Evolutionary conservation across 2,329 filamentous ascomycete species (phyloP).

Genomic region (Neofusicoccum kwambonambiense): DNA sequence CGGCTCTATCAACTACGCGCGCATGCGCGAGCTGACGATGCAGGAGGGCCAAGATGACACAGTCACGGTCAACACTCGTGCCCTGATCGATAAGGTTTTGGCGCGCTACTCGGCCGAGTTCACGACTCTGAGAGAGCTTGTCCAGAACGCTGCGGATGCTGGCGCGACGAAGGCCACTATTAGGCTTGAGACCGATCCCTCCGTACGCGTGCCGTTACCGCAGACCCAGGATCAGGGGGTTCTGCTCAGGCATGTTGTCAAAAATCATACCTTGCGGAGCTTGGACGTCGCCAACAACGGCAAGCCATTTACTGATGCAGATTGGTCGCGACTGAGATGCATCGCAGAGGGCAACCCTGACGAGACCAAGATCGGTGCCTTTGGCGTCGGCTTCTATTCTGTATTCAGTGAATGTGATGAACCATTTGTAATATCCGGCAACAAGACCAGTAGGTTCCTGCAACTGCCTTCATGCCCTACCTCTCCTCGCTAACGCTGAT

Average conservation of each 20-base stretch:
- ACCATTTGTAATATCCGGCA: constrained; percentile 91
- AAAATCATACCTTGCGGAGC: constrained; percentile 81
- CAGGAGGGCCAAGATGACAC: constrained; percentile 91
- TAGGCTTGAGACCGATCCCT: constrained; percentile 88
- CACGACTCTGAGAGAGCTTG: constrained; percentile 81
- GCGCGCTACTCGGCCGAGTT: constrained; percentile 96
- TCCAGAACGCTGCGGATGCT: constrained; percentile 98
- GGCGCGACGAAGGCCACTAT: constrained; percentile 86
- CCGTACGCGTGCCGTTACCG: constrained; percentile 70
- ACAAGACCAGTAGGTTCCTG: constrained; percentile 62
- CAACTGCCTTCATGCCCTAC: not conserved
- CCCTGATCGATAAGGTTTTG: constrained; percentile 95
- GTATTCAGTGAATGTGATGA: constrained; percentile 98
- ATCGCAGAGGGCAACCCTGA: constrained; percentile 99
- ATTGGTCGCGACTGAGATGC: constrained; percentile 90
- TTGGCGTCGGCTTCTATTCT: constrained; percentile 97
- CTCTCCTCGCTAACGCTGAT: not conserved
- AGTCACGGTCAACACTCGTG: constrained; percentile 95
- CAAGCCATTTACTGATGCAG: constrained; percentile 79
- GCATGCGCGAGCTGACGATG: constrained; percentile 83
- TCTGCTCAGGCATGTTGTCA: constrained; percentile 76
- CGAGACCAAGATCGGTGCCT: constrained; percentile 98
- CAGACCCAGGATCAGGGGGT: constrained; percentile 65
- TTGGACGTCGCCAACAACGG: constrained; percentile 94
- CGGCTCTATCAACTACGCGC: constrained; percentile 52